Base-by-base conservation (phyloP, 371 early-diverging fungal genomes). In the Mucor saturninus region DNA sequence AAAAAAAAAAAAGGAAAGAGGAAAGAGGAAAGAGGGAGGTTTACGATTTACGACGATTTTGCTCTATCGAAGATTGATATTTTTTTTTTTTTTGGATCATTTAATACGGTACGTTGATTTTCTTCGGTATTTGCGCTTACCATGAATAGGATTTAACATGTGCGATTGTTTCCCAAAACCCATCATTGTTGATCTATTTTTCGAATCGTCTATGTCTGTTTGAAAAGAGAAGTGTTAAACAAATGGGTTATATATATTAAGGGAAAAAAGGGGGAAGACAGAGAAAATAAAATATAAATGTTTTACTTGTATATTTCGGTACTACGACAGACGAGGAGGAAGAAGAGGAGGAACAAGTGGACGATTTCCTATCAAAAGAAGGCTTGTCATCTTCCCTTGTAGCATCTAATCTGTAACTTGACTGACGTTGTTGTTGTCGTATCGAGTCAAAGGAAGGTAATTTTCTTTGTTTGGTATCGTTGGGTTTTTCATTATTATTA, bases 81-180 rank as follows among this genome's bases (percentile, higher is more conserved):
- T 42, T 42, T 21, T 42, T 14, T 42, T 42, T 21, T 21, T 21
- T 42, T 14, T 42, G 6, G 49, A 48, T 28, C 15, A 30, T 60
- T 60, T 60, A 52, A 52, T 60, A 52, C 30, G 60, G 31, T 40
- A 39, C 42, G 39, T 60, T 52, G 60, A 30, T 43, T 60, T 60
- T 42, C 51, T 60, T 60, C 53, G 60, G 53, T 60, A 42, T 60
- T 60, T 60, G 60, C 53, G 35, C 35, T 61, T 57, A 65, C 65
- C 56, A 52, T 61, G 49, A 7, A 63, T 30, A 15, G 74, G 74
- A 53, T 74, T 74, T 31, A 71, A 54, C 54, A 74, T 65, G 43
- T 74, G 63, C 1, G 74, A 74, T 68, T 71, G 55, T 58, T 68
- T 74, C 2, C 74, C 74, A 42, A 74, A 62, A 4, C 62, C 57